Evolutionary conservation across 495 filamentous ascomycete genomes (phyloP), one percentile per base, ranked within the genome.

Genomic region (Penicillium lagena): DNA sequence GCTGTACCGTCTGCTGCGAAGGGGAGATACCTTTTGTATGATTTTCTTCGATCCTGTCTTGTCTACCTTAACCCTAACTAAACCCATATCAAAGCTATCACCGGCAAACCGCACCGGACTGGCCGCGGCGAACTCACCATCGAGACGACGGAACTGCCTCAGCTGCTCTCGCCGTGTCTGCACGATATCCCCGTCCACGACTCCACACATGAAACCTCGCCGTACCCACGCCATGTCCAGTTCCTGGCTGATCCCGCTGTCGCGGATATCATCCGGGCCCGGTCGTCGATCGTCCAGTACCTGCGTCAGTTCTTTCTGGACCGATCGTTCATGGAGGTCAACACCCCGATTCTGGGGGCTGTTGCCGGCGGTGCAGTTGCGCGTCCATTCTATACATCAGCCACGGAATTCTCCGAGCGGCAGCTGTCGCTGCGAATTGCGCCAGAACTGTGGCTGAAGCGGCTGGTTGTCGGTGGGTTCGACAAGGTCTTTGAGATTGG

Each of bases 381-480:
- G 29, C 81, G 87, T 30, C 88, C 93, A 6, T 98, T 98, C 59
- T 67, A 77, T 41, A 96, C 89, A 0, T 61, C 68, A 22, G 79
- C 87, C 2, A 83, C 78, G 2, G 87, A 87, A 43, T 82, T 90
- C 40, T 70, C 79, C 0, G 79, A 80, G 14, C 82, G 77, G 34
- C 63, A 78, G 46, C 66, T 98, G 13, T 76, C 85, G 9, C 66
- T 97, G 46, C 69, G 89, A 34, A 90, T 97, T 50, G 94, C 93
- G 2, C 93, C 94, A 7, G 93, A 98, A 66, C 69, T 98, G 11
- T 97, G 88, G 87, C 73, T 98, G 51, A 98, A 98, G 72, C 78
- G 90, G 46, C 68, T 98, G 47, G 79, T 97, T 7, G 78, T 97
- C 6, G 91, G 90, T 39, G 90, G 90, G n/a, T 83, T 96, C 52